A percentile compares a stretch with the other conserved stretches of the same genome.
These are phyloP conservation scores for Eragrostis tef DNA, from an alignment of 202 grass and related monocot species.

Conservation along the genomic window DNA sequence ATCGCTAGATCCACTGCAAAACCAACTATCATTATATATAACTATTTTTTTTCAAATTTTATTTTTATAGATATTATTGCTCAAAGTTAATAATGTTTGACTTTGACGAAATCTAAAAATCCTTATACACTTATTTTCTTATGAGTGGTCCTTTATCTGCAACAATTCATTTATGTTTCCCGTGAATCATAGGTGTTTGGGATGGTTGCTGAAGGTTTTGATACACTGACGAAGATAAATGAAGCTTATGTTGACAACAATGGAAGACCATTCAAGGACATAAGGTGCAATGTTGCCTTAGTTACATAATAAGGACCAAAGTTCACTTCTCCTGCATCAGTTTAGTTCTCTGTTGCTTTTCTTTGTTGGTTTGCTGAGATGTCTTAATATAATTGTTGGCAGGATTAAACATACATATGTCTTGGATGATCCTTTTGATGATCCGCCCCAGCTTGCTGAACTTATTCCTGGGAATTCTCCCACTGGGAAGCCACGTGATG, in stretches of 20 bases:
- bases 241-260: constrained; percentile 89
- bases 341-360: constrained; percentile 7
- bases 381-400: constrained; percentile 19
- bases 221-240: constrained; percentile 91
- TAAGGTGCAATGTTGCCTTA: constrained; percentile 60
- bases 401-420: constrained; percentile 98
- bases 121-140: not conserved
- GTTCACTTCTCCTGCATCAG: constrained; percentile 1
- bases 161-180: constrained; percentile 15
- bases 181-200: constrained; percentile 76
- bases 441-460: constrained; percentile 75
- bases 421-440: constrained; percentile 95
- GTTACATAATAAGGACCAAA: constrained; percentile 31
- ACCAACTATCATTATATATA: no score
- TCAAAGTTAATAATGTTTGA: no score
- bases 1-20: no score
- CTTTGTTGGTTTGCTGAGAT: constrained; percentile 25
- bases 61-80: no score
- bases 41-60: no score
- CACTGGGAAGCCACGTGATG: constrained; percentile 75
- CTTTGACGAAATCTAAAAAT: no score
- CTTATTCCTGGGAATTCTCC: constrained; percentile 94
- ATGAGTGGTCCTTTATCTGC: not conserved
- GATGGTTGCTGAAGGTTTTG: constrained; percentile 81
- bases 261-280: constrained; percentile 93